Base-by-base conservation (phyloP, 352 stramenopile genomes). In the Thraustochytrium sp. region DNA sequence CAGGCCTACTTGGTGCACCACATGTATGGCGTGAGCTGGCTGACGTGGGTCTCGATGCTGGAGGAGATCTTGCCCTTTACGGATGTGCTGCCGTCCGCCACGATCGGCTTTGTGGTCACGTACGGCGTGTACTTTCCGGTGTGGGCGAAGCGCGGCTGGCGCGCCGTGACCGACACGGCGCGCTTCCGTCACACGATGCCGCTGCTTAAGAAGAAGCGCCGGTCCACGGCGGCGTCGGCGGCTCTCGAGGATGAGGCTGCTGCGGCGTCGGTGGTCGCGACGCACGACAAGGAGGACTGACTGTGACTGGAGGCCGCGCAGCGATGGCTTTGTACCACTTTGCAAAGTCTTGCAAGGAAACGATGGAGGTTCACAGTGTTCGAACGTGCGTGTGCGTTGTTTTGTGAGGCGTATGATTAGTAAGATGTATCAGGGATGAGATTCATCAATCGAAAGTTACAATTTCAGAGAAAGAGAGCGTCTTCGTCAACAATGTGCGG, bases 71-170 rank as follows among this genome's bases (percentile, higher is more conserved):
- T 98, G 61, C 95, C 95, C 1, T 98, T 98, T 88, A 98, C 95
- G 16, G 95, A 98, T 86, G 90, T 96, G 46, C 92, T 98, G 53
- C 95, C 95, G 13, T 95, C 92, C n/a, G 95, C 94, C 11, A 97
- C 92, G 1, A 77, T 98, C 44, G 93, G 93, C 13, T 98, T 94
- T 93, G 29, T 90, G 21, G 87, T 85, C 48, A 88, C 91, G 75
- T 92, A 90, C 85, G 88, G 85, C 55, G 86, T 85, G 26, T 76
- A 82, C 42, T 53, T 82, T 26, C 74, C 74, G 9, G 74, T 34
- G 3, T 82, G 74, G 74, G 18, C 44, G 13, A 51, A 54, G 40
- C 62, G 62, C 0, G 62, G 23, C 18, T 59, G 51, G 51, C 2
- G 26, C 26, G 21, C 21, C 31, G 51, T 31, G 21, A 31, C n/a